These are phyloP conservation scores for Pichia cactophila DNA, from an alignment of 1,139 yeast species.

Conservation along the genomic window DNA sequence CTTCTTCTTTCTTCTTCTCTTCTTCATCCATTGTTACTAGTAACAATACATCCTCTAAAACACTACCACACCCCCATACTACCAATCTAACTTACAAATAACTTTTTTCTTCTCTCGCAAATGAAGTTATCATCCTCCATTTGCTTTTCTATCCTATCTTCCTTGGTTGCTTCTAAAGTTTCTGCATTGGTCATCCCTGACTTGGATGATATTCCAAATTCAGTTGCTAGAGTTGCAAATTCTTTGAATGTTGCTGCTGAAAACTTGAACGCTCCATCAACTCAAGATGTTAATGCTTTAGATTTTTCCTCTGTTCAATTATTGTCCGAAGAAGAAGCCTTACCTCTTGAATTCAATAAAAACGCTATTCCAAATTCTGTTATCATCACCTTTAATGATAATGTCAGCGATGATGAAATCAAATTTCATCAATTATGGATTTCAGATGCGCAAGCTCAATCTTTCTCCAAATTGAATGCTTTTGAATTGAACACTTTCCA, in stretches of 20 bases:
- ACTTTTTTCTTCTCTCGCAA: background rate
- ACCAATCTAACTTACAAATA: background rate
- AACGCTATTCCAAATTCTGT: conserved; percentile 67
- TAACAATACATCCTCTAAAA: background rate
- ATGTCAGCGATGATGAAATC: conserved; percentile 41
- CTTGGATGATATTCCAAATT: conserved; percentile 38
- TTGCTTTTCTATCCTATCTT: conserved; percentile 36
- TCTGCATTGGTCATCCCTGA: conserved; percentile 62
- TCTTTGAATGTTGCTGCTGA: conserved; percentile 7
- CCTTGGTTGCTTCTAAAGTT: conserved; percentile 52
- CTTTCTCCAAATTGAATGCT: conserved; percentile 28
- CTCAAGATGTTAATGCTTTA: conserved; percentile 6
- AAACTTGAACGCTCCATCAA: background rate
- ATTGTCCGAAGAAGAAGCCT: conserved; percentile 29
- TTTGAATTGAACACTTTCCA: conserved; percentile 24
- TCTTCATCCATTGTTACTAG: background rate
- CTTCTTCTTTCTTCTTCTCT: background rate
- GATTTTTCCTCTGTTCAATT: conserved; percentile 12
- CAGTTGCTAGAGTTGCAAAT: conserved; percentile 24
- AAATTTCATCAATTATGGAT: conserved; percentile 63
- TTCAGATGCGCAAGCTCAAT: conserved; percentile 36
- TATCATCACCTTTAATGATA: conserved; percentile 68
- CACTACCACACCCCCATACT: background rate
- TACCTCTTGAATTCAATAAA: conserved; percentile 33
- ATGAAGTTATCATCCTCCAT: conserved; percentile 45